Percentiles rank a stretch among this genome's conserved stretches.
Conservation (phyloP, 768 basidiomycete genomes). For the Lentinula aciculospora region DNA sequence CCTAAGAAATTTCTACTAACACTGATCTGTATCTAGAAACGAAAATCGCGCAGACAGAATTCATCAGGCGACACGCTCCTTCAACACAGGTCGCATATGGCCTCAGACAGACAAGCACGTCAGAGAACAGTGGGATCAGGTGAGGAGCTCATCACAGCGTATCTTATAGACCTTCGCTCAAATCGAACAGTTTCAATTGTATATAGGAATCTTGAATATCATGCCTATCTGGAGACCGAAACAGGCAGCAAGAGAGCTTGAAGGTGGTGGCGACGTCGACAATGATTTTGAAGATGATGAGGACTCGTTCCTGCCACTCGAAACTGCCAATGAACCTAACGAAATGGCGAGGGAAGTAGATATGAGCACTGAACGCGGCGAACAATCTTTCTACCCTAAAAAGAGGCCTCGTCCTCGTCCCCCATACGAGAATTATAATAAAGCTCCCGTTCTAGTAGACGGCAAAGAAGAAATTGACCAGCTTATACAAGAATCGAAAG, state of each 20-base stretch:
- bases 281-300: slow-evolving; percentile 23
- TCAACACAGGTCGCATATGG: slow-evolving; percentile 19
- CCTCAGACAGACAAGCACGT: slow-evolving; percentile 31
- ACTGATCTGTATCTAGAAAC: background rate
- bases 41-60: slow-evolving; percentile 16
- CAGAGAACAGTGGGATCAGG: slow-evolving; percentile 59
- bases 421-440: slow-evolving; percentile 32
- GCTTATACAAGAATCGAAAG: slow-evolving; percentile 30
- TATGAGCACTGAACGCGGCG: background rate
- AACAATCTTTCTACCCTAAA: background rate
- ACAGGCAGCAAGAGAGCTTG: slow-evolving; percentile 20
- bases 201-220: slow-evolving; percentile 49
- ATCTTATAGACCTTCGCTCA: background rate
- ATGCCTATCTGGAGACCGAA: slow-evolving; percentile 32
- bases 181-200: slow-evolving; percentile 50
- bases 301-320: background rate
- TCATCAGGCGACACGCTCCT: slow-evolving; percentile 11
- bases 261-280: slow-evolving; percentile 24
- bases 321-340: slow-evolving; percentile 15
- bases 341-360: background rate
- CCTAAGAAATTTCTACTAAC: background rate
- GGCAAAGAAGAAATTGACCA: slow-evolving; percentile 31
- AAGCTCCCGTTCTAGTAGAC: slow-evolving; percentile 23
- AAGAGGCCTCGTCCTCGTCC: slow-evolving; percentile 22
- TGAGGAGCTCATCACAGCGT: slow-evolving; percentile 21